phyloP scores from a whole-genome alignment of 768 basidiomycete species.

The Pleurotus ostreatus region DNA sequence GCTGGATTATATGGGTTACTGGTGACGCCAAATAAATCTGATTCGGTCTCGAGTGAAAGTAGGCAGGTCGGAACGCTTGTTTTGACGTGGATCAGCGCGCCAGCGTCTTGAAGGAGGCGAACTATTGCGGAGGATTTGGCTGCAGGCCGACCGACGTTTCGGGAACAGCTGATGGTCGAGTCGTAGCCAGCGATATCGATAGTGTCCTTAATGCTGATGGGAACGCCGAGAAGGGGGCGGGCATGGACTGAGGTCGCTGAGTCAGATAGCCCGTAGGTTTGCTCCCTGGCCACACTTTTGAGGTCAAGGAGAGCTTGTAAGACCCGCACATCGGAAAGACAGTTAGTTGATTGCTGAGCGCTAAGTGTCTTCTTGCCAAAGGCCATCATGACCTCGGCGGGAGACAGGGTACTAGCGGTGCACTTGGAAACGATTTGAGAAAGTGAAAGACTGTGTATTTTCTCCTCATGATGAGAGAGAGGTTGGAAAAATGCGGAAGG shows the following conservation, averaged over 20 bases:
- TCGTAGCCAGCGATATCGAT: constrained; percentile 54
- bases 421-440: constrained; percentile 4
- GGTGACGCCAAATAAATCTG: constrained; percentile 60
- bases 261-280: background rate
- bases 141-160: constrained; percentile 40
- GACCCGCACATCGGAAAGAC: background rate
- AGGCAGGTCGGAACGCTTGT: constrained; percentile 58
- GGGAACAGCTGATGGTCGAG: constrained; percentile 58
- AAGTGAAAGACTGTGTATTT: constrained; percentile 5
- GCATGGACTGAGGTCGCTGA: constrained; percentile 1
- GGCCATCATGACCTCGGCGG: constrained; percentile 1
- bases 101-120: constrained; percentile 53
- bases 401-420: background rate
- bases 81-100: constrained; percentile 62
- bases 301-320: background rate
- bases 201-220: constrained; percentile 26
- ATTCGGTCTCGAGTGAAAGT: constrained; percentile 51
- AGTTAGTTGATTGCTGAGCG: constrained; percentile 4
- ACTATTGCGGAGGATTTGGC: constrained; percentile 49
- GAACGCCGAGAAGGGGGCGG: constrained; percentile 22
- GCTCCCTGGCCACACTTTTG: constrained; percentile 1
- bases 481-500: constrained; percentile 1
- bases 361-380: constrained; percentile 2
- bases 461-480: background rate
- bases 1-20: constrained; percentile 57